Percentiles rank a stretch among this genome's conserved stretches.
Conservation (phyloP, 352 stramenopile species). For the Phytophthora sojae region DNA sequence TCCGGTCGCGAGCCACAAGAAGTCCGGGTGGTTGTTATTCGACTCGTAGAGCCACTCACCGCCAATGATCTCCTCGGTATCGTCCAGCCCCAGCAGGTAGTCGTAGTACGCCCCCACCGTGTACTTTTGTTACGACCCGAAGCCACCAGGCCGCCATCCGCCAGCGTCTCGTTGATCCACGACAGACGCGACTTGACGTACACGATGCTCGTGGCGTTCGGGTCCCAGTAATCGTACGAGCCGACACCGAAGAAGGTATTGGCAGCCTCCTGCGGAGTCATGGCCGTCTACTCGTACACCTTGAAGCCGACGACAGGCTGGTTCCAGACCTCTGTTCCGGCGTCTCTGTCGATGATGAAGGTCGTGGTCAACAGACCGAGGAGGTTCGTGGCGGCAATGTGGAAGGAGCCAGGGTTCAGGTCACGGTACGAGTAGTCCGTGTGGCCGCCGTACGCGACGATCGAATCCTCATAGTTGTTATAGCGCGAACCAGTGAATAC, state of each 20-base stretch:
- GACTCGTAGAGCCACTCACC: slow-evolving; percentile 37
- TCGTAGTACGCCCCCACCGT: slow-evolving; percentile 24
- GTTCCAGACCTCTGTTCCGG: slow-evolving; percentile 51
- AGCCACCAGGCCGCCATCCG: slow-evolving; percentile 29
- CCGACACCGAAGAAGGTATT: slow-evolving; percentile 30
- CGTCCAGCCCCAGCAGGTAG: slow-evolving; percentile 37
- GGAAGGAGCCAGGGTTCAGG: slow-evolving; percentile 47
- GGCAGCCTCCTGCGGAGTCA: slow-evolving; percentile 32
- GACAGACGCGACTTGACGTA: slow-evolving; percentile 40
- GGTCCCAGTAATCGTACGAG: slow-evolving; percentile 45
- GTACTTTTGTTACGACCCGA: slow-evolving; percentile 14
- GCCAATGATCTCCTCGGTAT: slow-evolving; percentile 31
- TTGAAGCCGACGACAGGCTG: slow-evolving; percentile 49
- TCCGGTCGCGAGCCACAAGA: slow-evolving; percentile 27
- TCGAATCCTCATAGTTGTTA: slow-evolving; percentile 15
- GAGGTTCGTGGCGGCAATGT: slow-evolving; percentile 46
- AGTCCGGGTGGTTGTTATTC: slow-evolving; percentile 37
- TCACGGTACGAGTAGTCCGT: slow-evolving; percentile 41
- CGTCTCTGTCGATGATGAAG: slow-evolving; percentile 47
- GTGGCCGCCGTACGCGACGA: slow-evolving; percentile 46
- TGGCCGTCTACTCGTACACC: slow-evolving; percentile 28
- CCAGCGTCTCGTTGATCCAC: slow-evolving; percentile 38
- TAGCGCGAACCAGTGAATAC: slow-evolving; percentile 42
- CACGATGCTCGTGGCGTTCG: slow-evolving; percentile 28
- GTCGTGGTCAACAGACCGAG: slow-evolving; percentile 38